Conservation (phyloP, 1,284 basidiomycete genomes). For the Xerocomus nothofagi region DNA sequence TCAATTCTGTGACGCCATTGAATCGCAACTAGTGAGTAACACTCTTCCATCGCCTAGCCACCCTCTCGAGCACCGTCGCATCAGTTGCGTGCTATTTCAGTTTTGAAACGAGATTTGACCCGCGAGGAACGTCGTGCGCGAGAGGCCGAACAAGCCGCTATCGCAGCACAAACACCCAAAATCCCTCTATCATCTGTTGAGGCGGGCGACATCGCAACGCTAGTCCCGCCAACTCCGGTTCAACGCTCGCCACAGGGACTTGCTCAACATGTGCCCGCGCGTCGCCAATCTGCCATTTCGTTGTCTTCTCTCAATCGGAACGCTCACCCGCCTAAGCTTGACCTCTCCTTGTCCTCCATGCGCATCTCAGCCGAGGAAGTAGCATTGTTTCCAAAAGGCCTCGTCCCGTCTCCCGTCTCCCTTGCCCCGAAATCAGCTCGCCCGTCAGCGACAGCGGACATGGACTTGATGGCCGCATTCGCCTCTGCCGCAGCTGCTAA, state of each 20-base stretch:
- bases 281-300: constrained; percentile 72
- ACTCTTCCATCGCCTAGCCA: neutral
- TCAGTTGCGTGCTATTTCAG: constrained; percentile 66
- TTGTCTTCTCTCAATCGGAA: constrained; percentile 74
- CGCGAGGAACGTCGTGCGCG: constrained; percentile 58
- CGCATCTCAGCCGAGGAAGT: constrained; percentile 61
- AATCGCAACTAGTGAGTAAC: constrained; percentile 60
- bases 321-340: constrained; percentile 66
- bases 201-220: constrained; percentile 21
- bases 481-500: constrained; percentile 40
- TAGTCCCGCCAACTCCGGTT: constrained; percentile 19
- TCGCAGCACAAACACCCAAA: constrained; percentile 33
- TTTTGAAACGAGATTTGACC: constrained; percentile 64
- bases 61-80: constrained; percentile 1
- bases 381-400: constrained; percentile 52
- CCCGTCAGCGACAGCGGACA: constrained; percentile 50
- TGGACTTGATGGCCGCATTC: constrained; percentile 64
- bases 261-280: constrained; percentile 30
- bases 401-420: constrained; percentile 69
- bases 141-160: constrained; percentile 45
- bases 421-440: constrained; percentile 75
- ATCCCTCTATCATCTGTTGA: constrained; percentile 34
- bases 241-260: constrained; percentile 36
- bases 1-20: constrained; percentile 72
- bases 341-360: constrained; percentile 65